Base-by-base conservation (phyloP, 345 rosid species). In the Eucalyptus regnans region DNA sequence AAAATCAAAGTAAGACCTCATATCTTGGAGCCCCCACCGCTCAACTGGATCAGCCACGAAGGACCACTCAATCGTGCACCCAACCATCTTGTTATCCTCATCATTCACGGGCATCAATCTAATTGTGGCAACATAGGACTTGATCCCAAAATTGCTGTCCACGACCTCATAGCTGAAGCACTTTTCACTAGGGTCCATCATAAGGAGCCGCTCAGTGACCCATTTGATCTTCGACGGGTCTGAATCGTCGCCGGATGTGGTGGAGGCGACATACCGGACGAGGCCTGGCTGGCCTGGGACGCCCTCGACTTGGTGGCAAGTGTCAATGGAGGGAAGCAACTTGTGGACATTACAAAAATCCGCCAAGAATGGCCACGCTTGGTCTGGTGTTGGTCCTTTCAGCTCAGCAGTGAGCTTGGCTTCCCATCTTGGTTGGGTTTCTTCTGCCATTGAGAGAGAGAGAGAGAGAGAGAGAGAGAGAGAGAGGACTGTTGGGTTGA, bases 341-440 rank as follows among this genome's bases (percentile, higher is more conserved):
- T 89, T 49, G 86, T 76, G 84, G 44, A 88, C 6, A 29, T 46
- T 81, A 50, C 88, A 89, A 44, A 89, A 91, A 84, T 91, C 92
- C 9, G 48, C 91, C 9, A 91, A 29, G 76, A 79, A 80, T 22
- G 89, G 86, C 91, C 92, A 89, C 31, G 89, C 86, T 37, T 91
- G 88, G 29, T 91, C 91, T 9, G 92, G 85, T 41, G 81, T 64
- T 13, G 89, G 14, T 25, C 85, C 87, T 88, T 10, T 79, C 12
- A 89, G 68, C 85, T 76, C 88, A 8, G 29, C 91, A 18, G 3
- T 20, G 87, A 54, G 81, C 41, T 56, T 71, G 18, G 86, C 91
- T 68, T 90, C 76, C 91, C 91, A 90, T 29, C 87, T 87, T 68
- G 71, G 46, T n/a, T 49, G 50, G 71, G 86, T 37, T 86, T 71